Conservation (phyloP, 257 asterid species). For the Gynochthodes officinalis region DNA sequence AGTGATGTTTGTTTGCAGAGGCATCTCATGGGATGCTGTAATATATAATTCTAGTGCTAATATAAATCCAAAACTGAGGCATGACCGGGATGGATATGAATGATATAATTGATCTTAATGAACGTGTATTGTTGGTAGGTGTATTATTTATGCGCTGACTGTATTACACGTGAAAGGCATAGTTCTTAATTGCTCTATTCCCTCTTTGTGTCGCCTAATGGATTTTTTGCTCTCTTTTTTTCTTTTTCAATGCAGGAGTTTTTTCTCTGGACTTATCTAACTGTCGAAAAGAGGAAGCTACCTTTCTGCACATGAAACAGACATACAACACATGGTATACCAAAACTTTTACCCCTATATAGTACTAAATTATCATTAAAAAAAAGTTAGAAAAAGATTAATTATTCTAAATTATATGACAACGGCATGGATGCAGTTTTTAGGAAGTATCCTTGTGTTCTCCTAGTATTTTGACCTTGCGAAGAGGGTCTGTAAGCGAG, state of each 20-base stretch:
- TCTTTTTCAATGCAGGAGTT: slow-evolving; percentile 45
- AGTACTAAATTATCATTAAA: slow-evolving; percentile 37
- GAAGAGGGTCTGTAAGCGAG: slow-evolving; percentile 22
- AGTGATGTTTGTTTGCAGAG: background rate
- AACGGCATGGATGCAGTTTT: slow-evolving; percentile 81
- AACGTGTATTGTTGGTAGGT: slow-evolving; percentile 42
- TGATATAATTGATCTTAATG: slow-evolving; percentile 31
- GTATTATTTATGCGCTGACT: slow-evolving; percentile 33
- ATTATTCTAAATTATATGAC: slow-evolving; percentile 37
- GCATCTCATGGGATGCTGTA: slow-evolving; percentile 1
- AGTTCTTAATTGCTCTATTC: slow-evolving; percentile 27
- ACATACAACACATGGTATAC: slow-evolving; percentile 32
- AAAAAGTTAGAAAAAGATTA: slow-evolving; percentile 8
- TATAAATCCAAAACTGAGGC: slow-evolving; percentile 7
- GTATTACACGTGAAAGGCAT: slow-evolving; percentile 38
- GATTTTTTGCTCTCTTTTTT: slow-evolving; percentile 3
- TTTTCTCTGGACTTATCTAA: slow-evolving; percentile 35
- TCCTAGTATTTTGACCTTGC: slow-evolving; percentile 15
- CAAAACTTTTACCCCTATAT: slow-evolving; percentile 32
- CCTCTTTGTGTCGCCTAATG: slow-evolving; percentile 25
- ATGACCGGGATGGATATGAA: slow-evolving; percentile 28
- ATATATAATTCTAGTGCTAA: background rate
- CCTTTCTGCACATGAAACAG: slow-evolving; percentile 34
- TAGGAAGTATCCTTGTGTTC: slow-evolving; percentile 66
- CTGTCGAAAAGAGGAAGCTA: slow-evolving; percentile 47